Evolutionary conservation across 257 asterid species (phyloP).

Genomic region (Solanum bulbocastanum): DNA sequence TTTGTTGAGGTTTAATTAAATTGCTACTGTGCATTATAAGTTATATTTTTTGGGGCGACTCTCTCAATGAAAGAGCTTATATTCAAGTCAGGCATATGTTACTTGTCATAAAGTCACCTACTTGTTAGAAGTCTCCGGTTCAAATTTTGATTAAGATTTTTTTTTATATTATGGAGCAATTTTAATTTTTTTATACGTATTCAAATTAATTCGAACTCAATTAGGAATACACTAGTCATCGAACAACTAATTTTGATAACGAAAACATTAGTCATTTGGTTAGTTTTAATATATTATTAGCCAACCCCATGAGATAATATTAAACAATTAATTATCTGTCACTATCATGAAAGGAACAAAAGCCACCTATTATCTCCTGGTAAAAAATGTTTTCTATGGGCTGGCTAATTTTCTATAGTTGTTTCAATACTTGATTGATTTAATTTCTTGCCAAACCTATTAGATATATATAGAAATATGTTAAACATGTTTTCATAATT

Average conservation of each 20-base stretch:
- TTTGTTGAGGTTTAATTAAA: too few relatives aligned
- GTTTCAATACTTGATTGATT: background rate
- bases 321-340: background rate
- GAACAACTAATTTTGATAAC: background rate
- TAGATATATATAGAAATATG: too few relatives aligned
- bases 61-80: background rate
- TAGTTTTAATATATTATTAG: too few relatives aligned
- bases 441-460: too few relatives aligned
- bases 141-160: rapidly evolving
- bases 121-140: background rate
- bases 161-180: background rate
- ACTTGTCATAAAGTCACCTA: background rate
- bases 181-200: background rate
- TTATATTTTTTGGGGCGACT: too few relatives aligned
- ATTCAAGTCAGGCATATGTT: too few relatives aligned
- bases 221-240: background rate
- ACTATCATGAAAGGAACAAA: background rate
- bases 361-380: background rate
- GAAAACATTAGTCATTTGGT: background rate
- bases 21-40: background rate
- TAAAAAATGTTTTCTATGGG: background rate
- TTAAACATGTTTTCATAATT: background rate
- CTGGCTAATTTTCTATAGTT: background rate
- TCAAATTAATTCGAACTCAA: background rate
- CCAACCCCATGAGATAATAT: background rate